Conservation (phyloP, 1,139 yeast genomes). For the Eremothecium cymbalariae region DNA sequence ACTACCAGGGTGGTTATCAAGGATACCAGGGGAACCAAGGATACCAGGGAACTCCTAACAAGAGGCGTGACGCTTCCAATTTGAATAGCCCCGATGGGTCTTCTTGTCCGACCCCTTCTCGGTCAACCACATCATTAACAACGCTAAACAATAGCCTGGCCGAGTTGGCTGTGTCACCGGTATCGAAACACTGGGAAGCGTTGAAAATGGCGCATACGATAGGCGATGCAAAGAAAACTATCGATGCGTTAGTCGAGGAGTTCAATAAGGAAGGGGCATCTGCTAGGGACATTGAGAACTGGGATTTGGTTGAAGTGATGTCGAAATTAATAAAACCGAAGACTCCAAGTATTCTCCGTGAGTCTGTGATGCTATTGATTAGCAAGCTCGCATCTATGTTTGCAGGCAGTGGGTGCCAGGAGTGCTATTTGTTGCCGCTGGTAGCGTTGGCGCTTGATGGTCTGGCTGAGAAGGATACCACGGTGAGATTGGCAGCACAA, state of each 20-base stretch:
- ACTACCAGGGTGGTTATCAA: slow-evolving; percentile 1
- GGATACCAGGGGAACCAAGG: not conserved
- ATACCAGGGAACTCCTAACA: slow-evolving; percentile 1
- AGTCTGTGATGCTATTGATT: slow-evolving; percentile 59
- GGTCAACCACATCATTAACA: slow-evolving; percentile 54
- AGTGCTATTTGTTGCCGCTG: slow-evolving; percentile 59
- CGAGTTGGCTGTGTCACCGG: slow-evolving; percentile 61
- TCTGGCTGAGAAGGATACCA: slow-evolving; percentile 77
- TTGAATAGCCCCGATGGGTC: not conserved
- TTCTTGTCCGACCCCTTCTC: slow-evolving; percentile 24
- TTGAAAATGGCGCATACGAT: slow-evolving; percentile 52
- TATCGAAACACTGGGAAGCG: slow-evolving; percentile 49
- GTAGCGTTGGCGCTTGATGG: slow-evolving; percentile 53
- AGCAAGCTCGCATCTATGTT: slow-evolving; percentile 60
- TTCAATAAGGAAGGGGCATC: slow-evolving; percentile 42
- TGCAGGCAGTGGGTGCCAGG: slow-evolving; percentile 64
- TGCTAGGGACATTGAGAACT: slow-evolving; percentile 43
- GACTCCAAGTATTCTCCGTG: slow-evolving; percentile 65
- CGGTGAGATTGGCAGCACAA: slow-evolving; percentile 77
- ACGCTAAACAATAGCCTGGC: slow-evolving; percentile 64
- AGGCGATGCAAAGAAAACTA: slow-evolving; percentile 57
- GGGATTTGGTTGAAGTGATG: slow-evolving; percentile 58
- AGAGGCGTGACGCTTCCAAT: not conserved
- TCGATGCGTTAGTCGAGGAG: slow-evolving; percentile 46
- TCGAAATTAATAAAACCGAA: slow-evolving; percentile 65